Conservation (phyloP, 1,284 basidiomycete genomes). For the Trichosporon coremiiforme region DNA sequence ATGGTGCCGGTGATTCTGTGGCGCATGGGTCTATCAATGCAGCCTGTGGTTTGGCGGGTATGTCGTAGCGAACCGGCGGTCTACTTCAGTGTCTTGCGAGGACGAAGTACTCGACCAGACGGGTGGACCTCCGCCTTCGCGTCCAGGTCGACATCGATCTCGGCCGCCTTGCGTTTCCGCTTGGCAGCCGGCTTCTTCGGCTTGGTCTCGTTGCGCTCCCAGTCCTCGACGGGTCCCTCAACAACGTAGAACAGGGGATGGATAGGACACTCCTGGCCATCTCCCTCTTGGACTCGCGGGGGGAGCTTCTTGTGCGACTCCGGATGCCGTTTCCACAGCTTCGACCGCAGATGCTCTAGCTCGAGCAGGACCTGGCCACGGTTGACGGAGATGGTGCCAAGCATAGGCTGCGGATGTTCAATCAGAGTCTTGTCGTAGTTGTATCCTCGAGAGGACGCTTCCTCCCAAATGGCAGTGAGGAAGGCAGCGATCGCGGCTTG, state of each 20-base stretch:
- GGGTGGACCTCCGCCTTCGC: background rate
- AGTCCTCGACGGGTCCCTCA: slow-evolving; percentile 20
- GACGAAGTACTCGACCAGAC: background rate
- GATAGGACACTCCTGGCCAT: background rate
- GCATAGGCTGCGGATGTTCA: background rate
- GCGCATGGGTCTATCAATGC: no score
- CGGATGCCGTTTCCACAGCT: slow-evolving; percentile 17
- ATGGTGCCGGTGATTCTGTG: no score
- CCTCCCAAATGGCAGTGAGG: slow-evolving; percentile 17
- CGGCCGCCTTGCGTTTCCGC: slow-evolving; percentile 7
- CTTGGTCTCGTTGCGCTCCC: slow-evolving; percentile 20
- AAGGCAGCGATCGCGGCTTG: slow-evolving; percentile 21
- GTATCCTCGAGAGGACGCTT: slow-evolving; percentile 19
- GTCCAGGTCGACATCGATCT: background rate
- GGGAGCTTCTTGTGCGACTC: slow-evolving; percentile 6
- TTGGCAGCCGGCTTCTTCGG: background rate
- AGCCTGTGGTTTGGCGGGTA: no score
- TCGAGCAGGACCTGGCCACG: slow-evolving; percentile 20
- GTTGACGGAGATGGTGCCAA: slow-evolving; percentile 10
- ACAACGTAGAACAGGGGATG: slow-evolving; percentile 20
- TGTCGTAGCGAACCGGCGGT: background rate
- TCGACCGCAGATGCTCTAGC: slow-evolving; percentile 17
- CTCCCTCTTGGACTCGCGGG: background rate
- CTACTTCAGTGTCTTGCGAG: background rate
- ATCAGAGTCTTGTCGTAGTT: slow-evolving; percentile 19